Evolutionary conservation across 495 filamentous ascomycete genomes (phyloP).

Genomic region (Neurospora hispaniola): DNA sequence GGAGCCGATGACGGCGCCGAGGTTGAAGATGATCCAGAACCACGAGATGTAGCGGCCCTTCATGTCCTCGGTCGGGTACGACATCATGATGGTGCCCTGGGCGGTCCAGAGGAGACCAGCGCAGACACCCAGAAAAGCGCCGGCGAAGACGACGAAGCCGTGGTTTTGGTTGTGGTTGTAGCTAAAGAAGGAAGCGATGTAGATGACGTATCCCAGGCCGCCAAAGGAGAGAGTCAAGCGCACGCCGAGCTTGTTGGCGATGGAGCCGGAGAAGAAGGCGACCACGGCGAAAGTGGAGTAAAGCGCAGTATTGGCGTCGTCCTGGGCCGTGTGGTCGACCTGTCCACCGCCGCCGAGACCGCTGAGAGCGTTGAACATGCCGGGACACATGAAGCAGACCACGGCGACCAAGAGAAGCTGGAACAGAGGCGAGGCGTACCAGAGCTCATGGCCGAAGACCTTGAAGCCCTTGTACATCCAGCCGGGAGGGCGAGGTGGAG

Average conservation of each 20-base stretch:
- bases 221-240: conserved; percentile 64
- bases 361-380: conserved; percentile 70
- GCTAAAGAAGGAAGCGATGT: conserved; percentile 64
- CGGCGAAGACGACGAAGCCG: conserved; percentile 70
- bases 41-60: conserved; percentile 85
- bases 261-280: conserved; percentile 76
- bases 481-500: conserved; percentile 25
- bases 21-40: conserved; percentile 96
- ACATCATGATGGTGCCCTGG: conserved; percentile 93
- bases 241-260: conserved; percentile 68
- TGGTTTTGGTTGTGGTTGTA: conserved; percentile 73
- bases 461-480: conserved; percentile 64
- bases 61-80: conserved; percentile 68
- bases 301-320: conserved; percentile 60
- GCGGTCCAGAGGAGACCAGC: conserved; percentile 85
- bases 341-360: conserved; percentile 71
- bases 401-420: conserved; percentile 69
- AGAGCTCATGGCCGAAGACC: conserved; percentile 45
- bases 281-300: conserved; percentile 81
- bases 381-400: conserved; percentile 84
- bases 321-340: conserved; percentile 49
- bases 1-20: conserved; percentile 82
- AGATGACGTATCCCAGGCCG: conserved; percentile 79
- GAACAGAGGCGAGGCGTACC: conserved; percentile 65
- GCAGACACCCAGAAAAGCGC: conserved; percentile 64